Percentiles rank a stretch among this genome's conserved stretches.
These are phyloP conservation scores for Globisporangium lucens DNA, from an alignment of 352 stramenopile species.

Conservation along the genomic window DNA sequence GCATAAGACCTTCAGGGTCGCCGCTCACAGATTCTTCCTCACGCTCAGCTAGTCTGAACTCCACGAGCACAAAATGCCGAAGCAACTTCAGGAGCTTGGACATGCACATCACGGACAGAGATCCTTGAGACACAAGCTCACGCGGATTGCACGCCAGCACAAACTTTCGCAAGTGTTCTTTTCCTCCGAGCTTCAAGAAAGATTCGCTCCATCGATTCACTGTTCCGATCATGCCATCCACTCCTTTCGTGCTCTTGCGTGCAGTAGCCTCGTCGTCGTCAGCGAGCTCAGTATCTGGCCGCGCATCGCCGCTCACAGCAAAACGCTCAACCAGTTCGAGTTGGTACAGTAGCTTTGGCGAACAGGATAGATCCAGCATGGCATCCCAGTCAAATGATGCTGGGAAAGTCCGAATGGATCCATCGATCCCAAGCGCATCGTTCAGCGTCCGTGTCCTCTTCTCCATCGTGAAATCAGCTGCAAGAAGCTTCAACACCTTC, in stretches of 20 bases:
- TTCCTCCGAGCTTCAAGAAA: conserved; percentile 65
- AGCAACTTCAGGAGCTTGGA: conserved; percentile 70
- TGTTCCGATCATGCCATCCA: conserved; percentile 32
- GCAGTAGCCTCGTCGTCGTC: conserved; percentile 15
- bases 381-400: conserved; percentile 52
- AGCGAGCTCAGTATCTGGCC: conserved; percentile 11
- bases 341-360: conserved; percentile 67
- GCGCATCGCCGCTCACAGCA: conserved; percentile 37
- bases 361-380: conserved; percentile 52
- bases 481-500: conserved; percentile 74
- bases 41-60: conserved; percentile 33
- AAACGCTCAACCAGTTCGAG: conserved; percentile 65
- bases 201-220: conserved; percentile 60
- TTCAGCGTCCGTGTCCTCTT: conserved; percentile 72
- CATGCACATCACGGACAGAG: conserved; percentile 59
- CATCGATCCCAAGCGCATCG: conserved; percentile 60
- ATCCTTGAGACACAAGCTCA: conserved; percentile 37
- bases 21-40: conserved; percentile 20
- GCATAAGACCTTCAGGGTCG: conserved; percentile 33
- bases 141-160: conserved; percentile 36
- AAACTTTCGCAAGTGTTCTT: conserved; percentile 49
- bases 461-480: conserved; percentile 60
- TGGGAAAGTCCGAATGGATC: conserved; percentile 44
- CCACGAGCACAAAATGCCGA: conserved; percentile 62
- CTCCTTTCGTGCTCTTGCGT: conserved; percentile 3